These are phyloP conservation scores for Cladosporium halotolerans DNA, from an alignment of 2,329 filamentous ascomycete species.

Conservation along the genomic window DNA sequence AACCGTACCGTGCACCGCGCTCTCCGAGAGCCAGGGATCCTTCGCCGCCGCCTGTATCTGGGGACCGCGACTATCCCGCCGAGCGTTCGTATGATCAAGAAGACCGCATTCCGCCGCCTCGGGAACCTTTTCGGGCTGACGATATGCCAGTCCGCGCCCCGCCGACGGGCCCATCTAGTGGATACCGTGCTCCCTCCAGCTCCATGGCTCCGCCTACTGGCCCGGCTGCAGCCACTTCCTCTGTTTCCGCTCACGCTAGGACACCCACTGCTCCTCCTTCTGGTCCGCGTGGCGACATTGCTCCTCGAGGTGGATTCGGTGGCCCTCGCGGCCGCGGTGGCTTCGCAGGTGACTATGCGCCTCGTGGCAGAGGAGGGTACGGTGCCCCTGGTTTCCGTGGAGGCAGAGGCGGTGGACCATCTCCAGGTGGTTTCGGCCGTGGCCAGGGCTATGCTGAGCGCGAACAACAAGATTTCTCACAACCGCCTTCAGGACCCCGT, in stretches of 20 bases:
- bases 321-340: conserved; percentile 34
- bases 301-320: conserved; percentile 32
- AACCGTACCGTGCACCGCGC: conserved; percentile 25
- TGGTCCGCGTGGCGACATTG: conserved; percentile 24
- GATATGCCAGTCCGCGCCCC: conserved; percentile 22
- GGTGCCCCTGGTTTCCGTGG: conserved; percentile 30
- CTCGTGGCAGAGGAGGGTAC: conserved; percentile 22
- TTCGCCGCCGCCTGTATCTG: conserved; percentile 19
- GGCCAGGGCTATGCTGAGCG: conserved; percentile 12
- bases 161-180: conserved; percentile 25
- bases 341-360: conserved; percentile 28
- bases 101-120: conserved; percentile 21
- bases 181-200: conserved; percentile 16
- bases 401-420: conserved; percentile 22
- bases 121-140: conserved; percentile 24
- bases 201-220: conserved; percentile 29
- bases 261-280: conserved; percentile 23
- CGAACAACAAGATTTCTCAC: conserved; percentile 9
- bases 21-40: conserved; percentile 21
- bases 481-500: conserved; percentile 29
- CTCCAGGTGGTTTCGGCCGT: conserved; percentile 8
- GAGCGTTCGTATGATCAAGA: conserved; percentile 15
- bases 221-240: conserved; percentile 21
- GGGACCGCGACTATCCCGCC: conserved; percentile 22
- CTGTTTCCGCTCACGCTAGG: conserved; percentile 19